A percentile compares a stretch with the other conserved stretches of the same genome.
These are phyloP conservation scores for Phoma sp. DNA, from an alignment of 2,329 filamentous ascomycete species.

Conservation along the genomic window DNA sequence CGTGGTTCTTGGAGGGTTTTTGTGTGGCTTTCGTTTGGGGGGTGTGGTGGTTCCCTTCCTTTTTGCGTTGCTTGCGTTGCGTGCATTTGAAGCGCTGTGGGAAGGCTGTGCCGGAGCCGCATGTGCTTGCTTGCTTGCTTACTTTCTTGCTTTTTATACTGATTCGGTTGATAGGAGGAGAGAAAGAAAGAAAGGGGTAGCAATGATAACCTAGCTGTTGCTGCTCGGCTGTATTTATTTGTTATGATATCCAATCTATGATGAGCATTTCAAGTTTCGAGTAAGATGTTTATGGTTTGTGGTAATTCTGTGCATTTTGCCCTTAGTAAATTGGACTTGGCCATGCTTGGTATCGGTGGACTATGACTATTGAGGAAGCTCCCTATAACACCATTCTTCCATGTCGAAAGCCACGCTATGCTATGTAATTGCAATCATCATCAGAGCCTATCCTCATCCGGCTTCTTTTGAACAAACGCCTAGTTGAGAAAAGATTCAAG, in stretches of 20 bases:
- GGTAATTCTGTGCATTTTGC: too few relatives aligned
- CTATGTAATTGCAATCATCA: background rate
- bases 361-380: background rate
- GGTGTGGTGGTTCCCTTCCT: background rate
- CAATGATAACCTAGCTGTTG: background rate
- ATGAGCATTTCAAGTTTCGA: background rate
- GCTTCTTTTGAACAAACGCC: background rate
- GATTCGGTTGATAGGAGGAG: too few relatives aligned
- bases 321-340: too few relatives aligned
- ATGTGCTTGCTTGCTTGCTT: conserved; percentile 10
- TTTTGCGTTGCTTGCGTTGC: conserved; percentile 4
- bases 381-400: background rate
- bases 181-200: conserved; percentile 17
- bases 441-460: too few relatives aligned
- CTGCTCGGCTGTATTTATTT: conserved; percentile 5
- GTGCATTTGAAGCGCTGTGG: conserved; percentile 4
- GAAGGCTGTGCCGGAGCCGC: conserved; percentile 19
- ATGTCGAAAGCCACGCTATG: background rate
- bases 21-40: too few relatives aligned
- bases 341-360: background rate
- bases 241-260: conserved; percentile 15
- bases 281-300: too few relatives aligned
- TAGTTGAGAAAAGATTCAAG: background rate
- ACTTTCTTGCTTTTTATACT: too few relatives aligned
- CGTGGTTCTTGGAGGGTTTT: background rate